phyloP scores from a whole-genome alignment of 345 rosid species.

The Brassica napus region DNA sequence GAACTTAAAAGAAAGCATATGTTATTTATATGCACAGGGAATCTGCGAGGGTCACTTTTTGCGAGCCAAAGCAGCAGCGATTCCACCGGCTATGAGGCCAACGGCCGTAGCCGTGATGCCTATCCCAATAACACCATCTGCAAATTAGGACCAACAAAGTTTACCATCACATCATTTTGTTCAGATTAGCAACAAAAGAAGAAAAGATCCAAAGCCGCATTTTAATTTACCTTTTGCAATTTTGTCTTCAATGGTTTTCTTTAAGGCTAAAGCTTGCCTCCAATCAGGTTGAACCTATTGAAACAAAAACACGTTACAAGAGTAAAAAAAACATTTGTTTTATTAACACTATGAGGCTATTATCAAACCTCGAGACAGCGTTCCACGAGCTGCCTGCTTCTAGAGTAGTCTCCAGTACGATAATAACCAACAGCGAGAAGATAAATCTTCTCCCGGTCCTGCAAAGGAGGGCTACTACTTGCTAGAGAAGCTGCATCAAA shows the following conservation, averaged over 20 bases:
- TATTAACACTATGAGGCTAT: not conserved
- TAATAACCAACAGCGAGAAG: conserved; percentile 83
- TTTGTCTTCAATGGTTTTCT: conserved; percentile 65
- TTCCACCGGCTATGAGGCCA: conserved; percentile 78
- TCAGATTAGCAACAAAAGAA: not conserved
- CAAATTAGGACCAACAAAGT: conserved; percentile 23
- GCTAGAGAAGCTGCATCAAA: conserved; percentile 58
- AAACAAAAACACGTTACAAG: not conserved
- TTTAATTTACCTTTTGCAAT: conserved; percentile 57
- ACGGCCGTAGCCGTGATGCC: conserved; percentile 84
- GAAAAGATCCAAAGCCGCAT: not conserved
- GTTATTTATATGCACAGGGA: conserved; percentile 9
- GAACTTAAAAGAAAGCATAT: conserved; percentile 2
- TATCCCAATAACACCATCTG: conserved; percentile 90
- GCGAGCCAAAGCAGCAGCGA: conserved; percentile 79
- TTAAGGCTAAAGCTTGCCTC: conserved; percentile 75
- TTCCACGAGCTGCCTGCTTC: conserved; percentile 68
- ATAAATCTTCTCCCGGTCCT: conserved; percentile 69
- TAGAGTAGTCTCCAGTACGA: conserved; percentile 65
- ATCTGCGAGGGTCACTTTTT: conserved; percentile 47
- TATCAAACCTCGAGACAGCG: conserved; percentile 63
- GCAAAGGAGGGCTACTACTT: conserved; percentile 50
- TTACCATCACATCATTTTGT: not conserved
- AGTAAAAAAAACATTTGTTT: not conserved
- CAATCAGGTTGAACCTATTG: conserved; percentile 75